Percentiles rank a stretch among this genome's conserved stretches.
Conservation (phyloP, 2,329 filamentous ascomycete genomes). For the Fragosphaeria purpurea region DNA sequence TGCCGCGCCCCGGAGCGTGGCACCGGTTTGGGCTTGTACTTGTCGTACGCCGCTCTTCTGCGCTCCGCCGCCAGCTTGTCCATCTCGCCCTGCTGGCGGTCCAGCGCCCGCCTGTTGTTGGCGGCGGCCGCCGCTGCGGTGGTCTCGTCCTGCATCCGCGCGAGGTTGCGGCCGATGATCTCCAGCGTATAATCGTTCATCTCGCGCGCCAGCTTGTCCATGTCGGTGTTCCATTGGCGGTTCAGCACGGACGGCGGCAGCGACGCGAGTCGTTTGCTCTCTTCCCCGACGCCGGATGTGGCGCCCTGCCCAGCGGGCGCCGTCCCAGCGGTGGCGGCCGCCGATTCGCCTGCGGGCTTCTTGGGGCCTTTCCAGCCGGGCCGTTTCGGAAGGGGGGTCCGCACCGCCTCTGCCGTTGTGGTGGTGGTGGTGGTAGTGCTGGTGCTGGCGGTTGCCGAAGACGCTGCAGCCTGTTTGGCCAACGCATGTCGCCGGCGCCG, state of each 20-base stretch:
- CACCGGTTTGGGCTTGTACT: constrained; percentile 10
- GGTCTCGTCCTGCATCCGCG: constrained; percentile 30
- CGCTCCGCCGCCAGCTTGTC: constrained; percentile 6
- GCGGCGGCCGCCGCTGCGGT: constrained; percentile 7
- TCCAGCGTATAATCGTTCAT: constrained; percentile 51
- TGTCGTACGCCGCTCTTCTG: constrained; percentile 9
- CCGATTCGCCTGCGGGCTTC: background rate
- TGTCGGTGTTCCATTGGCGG: constrained; percentile 28
- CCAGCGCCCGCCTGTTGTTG: constrained; percentile 1
- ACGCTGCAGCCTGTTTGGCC: constrained; percentile 13
- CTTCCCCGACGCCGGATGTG: constrained; percentile 13
- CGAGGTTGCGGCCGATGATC: constrained; percentile 45
- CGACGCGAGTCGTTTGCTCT: too few species aligned
- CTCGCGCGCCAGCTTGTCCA: constrained; percentile 40
- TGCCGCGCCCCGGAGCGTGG: constrained; percentile 12
- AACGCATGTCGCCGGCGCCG: constrained; percentile 16
- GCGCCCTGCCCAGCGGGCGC: constrained; percentile 1
- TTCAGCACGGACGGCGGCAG: constrained; percentile 22
- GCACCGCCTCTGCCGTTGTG: background rate
- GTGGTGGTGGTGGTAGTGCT: too few species aligned
- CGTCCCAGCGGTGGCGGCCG: background rate
- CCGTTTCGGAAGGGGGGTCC: constrained; percentile 9
- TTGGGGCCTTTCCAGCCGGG: constrained; percentile 4
- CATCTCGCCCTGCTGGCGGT: constrained; percentile 3
- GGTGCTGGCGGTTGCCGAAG: background rate